phyloP scores from a whole-genome alignment of 1,284 basidiomycete species.

The Fomitopsis betulina region DNA sequence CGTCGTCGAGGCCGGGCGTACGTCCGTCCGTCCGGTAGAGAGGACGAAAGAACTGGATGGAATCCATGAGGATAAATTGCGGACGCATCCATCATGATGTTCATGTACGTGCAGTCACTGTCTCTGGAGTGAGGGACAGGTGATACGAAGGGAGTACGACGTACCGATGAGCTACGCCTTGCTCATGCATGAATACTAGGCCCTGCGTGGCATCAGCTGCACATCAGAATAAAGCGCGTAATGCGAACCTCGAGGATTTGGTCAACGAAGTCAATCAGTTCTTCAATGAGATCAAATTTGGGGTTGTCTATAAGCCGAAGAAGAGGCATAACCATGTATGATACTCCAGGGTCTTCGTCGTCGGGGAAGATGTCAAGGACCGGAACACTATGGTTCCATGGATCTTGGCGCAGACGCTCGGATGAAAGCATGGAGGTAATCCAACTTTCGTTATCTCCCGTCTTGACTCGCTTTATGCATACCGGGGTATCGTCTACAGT shows the following conservation, averaged over 20 bases:
- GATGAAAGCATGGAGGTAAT: slow-evolving; percentile 18
- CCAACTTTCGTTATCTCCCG: slow-evolving; percentile 13
- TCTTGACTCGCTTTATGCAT: slow-evolving; percentile 20
- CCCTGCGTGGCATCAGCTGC: slow-evolving; percentile 11
- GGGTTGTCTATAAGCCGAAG: slow-evolving; percentile 21
- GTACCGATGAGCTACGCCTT: slow-evolving; percentile 21
- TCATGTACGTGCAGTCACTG: slow-evolving; percentile 19
- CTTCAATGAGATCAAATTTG: slow-evolving; percentile 16
- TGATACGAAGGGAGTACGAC: background rate
- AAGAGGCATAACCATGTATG: slow-evolving; percentile 29
- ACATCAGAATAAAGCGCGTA: no score
- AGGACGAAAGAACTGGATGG: slow-evolving; percentile 14
- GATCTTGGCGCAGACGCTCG: slow-evolving; percentile 12
- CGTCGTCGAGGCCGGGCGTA: slow-evolving; percentile 7
- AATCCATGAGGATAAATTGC: slow-evolving; percentile 20
- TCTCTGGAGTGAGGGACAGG: background rate
- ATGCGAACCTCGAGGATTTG: slow-evolving; percentile 23
- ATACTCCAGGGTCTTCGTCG: slow-evolving; percentile 6
- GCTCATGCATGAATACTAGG: slow-evolving; percentile 19
- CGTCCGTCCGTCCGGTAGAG: slow-evolving; percentile 6
- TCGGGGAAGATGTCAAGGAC: slow-evolving; percentile 26
- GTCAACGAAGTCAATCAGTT: slow-evolving; percentile 22
- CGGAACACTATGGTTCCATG: slow-evolving; percentile 28
- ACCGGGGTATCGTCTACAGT: slow-evolving; percentile 21
- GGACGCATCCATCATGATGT: slow-evolving; percentile 25